phyloP scores from a whole-genome alignment of 345 rosid species.

The Gossypium anomalum region DNA sequence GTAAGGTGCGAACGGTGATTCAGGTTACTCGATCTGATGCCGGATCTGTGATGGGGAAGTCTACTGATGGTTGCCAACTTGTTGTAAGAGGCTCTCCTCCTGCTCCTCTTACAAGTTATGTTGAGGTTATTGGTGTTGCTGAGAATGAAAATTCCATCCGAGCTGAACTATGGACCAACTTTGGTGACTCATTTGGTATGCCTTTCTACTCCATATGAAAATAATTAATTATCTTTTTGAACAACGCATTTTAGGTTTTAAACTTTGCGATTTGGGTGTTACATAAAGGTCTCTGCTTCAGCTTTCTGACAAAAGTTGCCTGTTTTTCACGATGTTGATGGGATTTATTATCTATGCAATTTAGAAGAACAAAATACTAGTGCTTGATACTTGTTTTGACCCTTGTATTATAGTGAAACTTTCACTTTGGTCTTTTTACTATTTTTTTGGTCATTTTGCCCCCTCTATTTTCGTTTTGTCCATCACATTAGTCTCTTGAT shows the following conservation, averaged over 20 bases:
- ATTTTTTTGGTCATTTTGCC: too few relatives aligned
- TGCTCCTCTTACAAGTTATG: constrained; percentile 45
- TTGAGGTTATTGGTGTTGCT: constrained; percentile 87
- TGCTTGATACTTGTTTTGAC: too few relatives aligned
- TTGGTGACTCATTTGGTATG: constrained; percentile 74
- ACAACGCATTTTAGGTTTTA: not conserved
- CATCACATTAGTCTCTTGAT: too few relatives aligned
- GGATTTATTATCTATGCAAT: not conserved
- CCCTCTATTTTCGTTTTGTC: too few relatives aligned
- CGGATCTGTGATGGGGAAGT: constrained; percentile 53
- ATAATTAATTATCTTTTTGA: not conserved
- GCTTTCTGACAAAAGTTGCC: not conserved
- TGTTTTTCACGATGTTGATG: not conserved
- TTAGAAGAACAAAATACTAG: not conserved
- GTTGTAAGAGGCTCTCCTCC: constrained; percentile 53
- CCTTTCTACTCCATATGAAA: not conserved
- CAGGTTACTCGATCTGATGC: constrained; percentile 56
- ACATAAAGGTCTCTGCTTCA: not conserved
- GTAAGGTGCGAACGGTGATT: constrained; percentile 58
- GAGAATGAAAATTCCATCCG: constrained; percentile 52
- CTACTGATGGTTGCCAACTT: constrained; percentile 65
- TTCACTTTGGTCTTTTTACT: too few relatives aligned
- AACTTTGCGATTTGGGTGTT: not conserved
- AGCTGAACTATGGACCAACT: constrained; percentile 72
- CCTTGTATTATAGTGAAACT: too few relatives aligned